Conservation (phyloP, 768 basidiomycete genomes). For the Xerocomellus amylosporus region DNA sequence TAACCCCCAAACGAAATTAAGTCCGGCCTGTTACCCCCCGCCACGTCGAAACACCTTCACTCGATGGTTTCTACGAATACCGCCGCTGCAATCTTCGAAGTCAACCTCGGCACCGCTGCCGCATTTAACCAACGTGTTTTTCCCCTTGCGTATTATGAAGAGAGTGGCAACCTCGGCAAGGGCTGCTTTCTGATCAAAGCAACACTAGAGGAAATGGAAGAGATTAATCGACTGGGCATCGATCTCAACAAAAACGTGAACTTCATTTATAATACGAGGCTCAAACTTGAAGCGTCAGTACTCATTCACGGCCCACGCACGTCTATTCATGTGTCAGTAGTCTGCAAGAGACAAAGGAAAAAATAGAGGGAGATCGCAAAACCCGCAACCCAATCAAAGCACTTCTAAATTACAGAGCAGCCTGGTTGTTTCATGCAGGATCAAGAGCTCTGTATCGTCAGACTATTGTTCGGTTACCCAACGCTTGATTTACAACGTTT, state of each 20-base stretch:
- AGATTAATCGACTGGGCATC: neutral
- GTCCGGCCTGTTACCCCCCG: neutral
- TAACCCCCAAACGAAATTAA: neutral
- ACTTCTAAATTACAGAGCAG: neutral
- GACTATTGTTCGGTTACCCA: neutral
- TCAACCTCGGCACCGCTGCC: neutral
- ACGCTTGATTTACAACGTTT: neutral
- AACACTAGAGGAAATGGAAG: constrained; percentile 6
- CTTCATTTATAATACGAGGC: neutral
- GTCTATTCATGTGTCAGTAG: neutral
- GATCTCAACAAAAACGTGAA: neutral
- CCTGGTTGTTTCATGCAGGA: neutral
- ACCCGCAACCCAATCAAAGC: constrained; percentile 1
- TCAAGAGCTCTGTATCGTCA: neutral
- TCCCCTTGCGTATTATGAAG: constrained; percentile 4
- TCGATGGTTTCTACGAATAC: neutral
- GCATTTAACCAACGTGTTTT: neutral
- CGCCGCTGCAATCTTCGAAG: neutral
- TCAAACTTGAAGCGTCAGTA: neutral
- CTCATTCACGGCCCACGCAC: too few species aligned
- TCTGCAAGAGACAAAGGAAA: neutral
- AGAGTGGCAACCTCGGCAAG: neutral
- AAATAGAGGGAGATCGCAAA: neutral
- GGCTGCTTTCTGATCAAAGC: neutral
- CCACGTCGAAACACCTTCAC: neutral